A percentile compares a stretch with the other conserved stretches of the same genome.
Conservation (phyloP, 768 basidiomycete species). For the Suillus variegatus region DNA sequence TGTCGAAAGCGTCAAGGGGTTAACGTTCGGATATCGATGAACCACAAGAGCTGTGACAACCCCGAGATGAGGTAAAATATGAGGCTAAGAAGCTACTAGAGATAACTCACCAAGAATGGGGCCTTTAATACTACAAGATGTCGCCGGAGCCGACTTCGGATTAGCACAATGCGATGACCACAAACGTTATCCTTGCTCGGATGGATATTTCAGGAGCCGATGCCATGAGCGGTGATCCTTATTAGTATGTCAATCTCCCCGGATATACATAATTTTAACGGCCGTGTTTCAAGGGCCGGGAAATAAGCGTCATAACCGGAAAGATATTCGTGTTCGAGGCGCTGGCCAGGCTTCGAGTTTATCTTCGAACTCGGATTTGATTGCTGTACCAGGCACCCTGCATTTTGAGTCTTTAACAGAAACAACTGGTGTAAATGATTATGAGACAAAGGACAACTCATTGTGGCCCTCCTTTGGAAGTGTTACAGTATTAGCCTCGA, state of each 20-base stretch:
- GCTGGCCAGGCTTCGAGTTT: background rate
- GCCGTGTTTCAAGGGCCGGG: background rate
- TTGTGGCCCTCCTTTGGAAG: background rate
- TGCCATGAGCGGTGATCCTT: background rate
- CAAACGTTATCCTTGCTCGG: conserved; percentile 4
- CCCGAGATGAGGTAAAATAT: background rate
- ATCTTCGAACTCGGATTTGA: background rate
- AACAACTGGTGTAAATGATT: background rate
- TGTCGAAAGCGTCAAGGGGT: background rate
- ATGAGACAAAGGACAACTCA: background rate
- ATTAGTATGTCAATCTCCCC: background rate
- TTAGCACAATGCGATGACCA: background rate
- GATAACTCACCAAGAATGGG: background rate
- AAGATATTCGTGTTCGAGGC: too few species aligned
- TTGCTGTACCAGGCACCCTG: background rate
- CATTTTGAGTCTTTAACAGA: background rate
- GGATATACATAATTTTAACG: background rate
- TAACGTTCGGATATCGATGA: background rate
- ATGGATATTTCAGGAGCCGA: background rate
- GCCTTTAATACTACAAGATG: background rate
- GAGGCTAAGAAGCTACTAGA: background rate
- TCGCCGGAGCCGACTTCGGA: background rate
- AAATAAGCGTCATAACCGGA: conserved; percentile 4
- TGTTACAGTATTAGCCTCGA: background rate
- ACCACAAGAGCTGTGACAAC: conserved; percentile 5